These are phyloP conservation scores for Claviceps sp. DNA, from an alignment of 2,329 filamentous ascomycete genomes.

Conservation along the genomic window DNA sequence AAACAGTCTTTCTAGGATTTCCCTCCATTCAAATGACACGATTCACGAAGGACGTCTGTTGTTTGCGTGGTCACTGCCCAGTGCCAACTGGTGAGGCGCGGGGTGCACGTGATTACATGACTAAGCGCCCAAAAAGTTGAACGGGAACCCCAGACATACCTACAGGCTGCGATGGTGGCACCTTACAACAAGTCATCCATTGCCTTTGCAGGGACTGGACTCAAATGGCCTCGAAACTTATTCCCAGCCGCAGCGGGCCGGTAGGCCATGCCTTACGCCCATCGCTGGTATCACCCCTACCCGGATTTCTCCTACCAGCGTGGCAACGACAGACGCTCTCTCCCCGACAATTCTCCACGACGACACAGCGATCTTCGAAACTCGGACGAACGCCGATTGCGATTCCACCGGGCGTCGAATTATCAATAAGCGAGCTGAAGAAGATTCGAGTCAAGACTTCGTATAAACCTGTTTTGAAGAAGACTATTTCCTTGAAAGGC, in stretches of 20 bases:
- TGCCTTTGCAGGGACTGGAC: slow-evolving; percentile 3
- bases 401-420: slow-evolving; percentile 70
- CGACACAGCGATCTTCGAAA: slow-evolving; percentile 57
- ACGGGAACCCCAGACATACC: background rate
- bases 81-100: too few species aligned
- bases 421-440: slow-evolving; percentile 53
- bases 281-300: slow-evolving; percentile 39
- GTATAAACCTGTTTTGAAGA: slow-evolving; percentile 47
- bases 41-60: background rate
- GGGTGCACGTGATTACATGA: slow-evolving; percentile 7
- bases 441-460: slow-evolving; percentile 41
- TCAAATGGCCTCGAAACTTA: slow-evolving; percentile 44
- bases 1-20: too few species aligned
- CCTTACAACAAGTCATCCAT: background rate
- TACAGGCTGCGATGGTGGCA: too few species aligned
- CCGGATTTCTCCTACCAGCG: slow-evolving; percentile 59
- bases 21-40: background rate
- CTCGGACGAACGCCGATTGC: slow-evolving; percentile 71
- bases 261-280: slow-evolving; percentile 42
- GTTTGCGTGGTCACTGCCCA: too few species aligned
- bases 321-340: slow-evolving; percentile 32
- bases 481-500: slow-evolving; percentile 63
- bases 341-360: slow-evolving; percentile 53
- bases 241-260: slow-evolving; percentile 46
- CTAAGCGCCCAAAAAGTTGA: slow-evolving; percentile 10